Base-by-base conservation (phyloP, 768 basidiomycete genomes). In the Psilocybe sp. region DNA sequence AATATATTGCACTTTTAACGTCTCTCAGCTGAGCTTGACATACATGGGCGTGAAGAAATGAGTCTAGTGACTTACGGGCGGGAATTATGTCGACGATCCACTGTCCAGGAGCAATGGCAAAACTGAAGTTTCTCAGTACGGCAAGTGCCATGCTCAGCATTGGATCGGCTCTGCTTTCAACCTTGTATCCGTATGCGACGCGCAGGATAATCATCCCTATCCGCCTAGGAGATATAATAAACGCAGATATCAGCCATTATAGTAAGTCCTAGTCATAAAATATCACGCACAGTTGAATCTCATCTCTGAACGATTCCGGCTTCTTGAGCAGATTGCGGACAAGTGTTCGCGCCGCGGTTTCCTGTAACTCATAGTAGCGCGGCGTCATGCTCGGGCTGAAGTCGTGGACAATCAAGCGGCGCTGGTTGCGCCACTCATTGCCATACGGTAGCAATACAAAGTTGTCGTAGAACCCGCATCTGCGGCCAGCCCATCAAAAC, bases 111-210 rank as follows among this genome's bases (percentile, higher is more conserved):
- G 69, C 61, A 0, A 75, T 75, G 13, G 79, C 74, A 5, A 52
- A 60, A 20, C 71, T 77, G 52, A 84, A 81, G 40, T 79, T 75
- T 16, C 69, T 72, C 37, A 68, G 80, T 5, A 79, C 77, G 12
- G 52, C 58, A 39, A 82, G 71, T 4, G 77, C 76, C n/a, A 77
- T 69, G 13, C 62, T 59, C 6, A 82, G 65, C 49, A 78, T 78
- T 0, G 77, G 75, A 48, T 83, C 80, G 14, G 70, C 60, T 9
- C 66, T 63, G 14, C 79, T 77, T 55, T 74, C 69, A 11, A 79
- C 74, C 39, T 78, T 67, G 42, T 80, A 78, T n/a, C 81, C 81
- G 50, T 82, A 80, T 8, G 80, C 74, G 12, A 82, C 68, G 28
- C 75, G 71, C 49, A 82, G 58, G 14, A 82, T 81, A 44, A 82